Evolutionary conservation across 371 early-diverging fungal species (phyloP), one percentile per base, ranked within the genome.

Genomic region (Syncephalis fuscata): DNA sequence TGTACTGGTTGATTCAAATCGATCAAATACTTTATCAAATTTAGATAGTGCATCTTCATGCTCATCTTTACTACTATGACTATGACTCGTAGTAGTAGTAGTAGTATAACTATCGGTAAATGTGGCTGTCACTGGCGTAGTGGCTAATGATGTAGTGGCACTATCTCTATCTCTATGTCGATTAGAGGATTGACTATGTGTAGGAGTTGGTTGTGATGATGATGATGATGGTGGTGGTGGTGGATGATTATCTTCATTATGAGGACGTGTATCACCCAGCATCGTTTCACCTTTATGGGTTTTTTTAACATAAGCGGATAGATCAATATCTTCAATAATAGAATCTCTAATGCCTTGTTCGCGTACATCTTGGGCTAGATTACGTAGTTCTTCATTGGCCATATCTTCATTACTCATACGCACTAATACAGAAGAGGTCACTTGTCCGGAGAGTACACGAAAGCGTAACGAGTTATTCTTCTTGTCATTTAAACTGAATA

Each of bases 401-500:
- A 87, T 67, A 41, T 83, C 85, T 48, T 82, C 77, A 5, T 78
- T 69, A 0, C 80, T 68, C 62, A 82, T 73, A n/a, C 66, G 65
- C 36, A 82, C 78, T 9, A 87, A 69, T n/a, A 64, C 68, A 15
- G 58, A 55, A 0, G 80, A 71, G 2, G 64, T 49, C 27, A 84
- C 44, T 32, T 71, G 76, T 10, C 78, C 79, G 0, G 68, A 70
- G n/a, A 81, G 52, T 3, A 88, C 67, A n/a, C 77, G 64, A 3
- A 67, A 48, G 36, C 80, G 78, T 27, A 88, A 74, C 1, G 58
- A 59, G 27, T 67, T 55, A 48, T 85, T 88, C 50, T 70, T 73
- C 57, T 74, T 74, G 59, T 84, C 84, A 51, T 78, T 82, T 21
- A 88, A 63, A 57, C 82, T 84, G 62, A 78, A 78, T 43, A 76